Evolutionary conservation across 305 asterid genomes (phyloP), one percentile per base, ranked within the genome.

Genomic region (Fraxinus greggii): DNA sequence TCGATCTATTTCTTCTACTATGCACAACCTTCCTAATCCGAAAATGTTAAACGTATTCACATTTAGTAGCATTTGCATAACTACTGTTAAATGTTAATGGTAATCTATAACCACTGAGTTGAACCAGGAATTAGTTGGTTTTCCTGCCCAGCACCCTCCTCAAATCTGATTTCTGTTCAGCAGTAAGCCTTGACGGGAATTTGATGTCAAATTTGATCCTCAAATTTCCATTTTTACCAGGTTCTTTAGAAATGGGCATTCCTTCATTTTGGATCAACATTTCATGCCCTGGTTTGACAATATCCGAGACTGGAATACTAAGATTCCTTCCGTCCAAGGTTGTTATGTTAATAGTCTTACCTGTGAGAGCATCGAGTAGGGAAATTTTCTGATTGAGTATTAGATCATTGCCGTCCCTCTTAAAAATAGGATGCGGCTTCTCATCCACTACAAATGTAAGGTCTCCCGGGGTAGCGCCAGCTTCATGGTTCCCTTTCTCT

Each of bases 211-310:
- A 95, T 89, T 92, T 94, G 87, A 95, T 89, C 93, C 93, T 93
- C 85, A 95, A 45, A 19, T 90, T 90, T 23, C 98, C 99, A 80
- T 87, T 90, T 79, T 92, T 92, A 42, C 94, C 94, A 15, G 91
- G 93, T 83, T 95, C 98, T 87, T 93, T 95, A 0, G 98, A 91
- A 84, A 95, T 88, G 10, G 98, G 99, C 99, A 95, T 95, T 77
- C 98, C 99, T 87, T 94, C 97, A 28, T 94, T 89, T 61, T 87
- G 91, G 82, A 95, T 84, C 86, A 85, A 88, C 85, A 92, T 78
- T 86, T 94, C 98, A 0, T 91, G 92, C 69, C 99, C 97, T 7
- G 99, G 99, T 87, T 89, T 95, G 83, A 95, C 85, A 45, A 94
- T 79, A 65, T 92, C 92, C 19, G 92, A 87, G 80, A 94, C 77